Base-by-base conservation (phyloP, 1,139 yeast genomes). In the Taphrina communis region DNA sequence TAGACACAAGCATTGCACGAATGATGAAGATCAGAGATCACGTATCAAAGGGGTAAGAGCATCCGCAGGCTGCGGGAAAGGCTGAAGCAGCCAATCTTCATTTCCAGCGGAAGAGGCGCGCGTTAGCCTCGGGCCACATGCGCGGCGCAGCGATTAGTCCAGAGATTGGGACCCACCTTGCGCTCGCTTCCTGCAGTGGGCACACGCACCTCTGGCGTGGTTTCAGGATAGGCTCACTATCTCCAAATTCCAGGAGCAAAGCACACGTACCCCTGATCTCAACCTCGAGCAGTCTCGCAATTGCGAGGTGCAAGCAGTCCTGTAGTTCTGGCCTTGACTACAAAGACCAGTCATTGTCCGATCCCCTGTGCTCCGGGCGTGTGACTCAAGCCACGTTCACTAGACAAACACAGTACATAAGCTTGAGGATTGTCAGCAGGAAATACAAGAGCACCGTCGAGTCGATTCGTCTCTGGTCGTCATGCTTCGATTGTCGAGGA, bases 51-150 rank as follows among this genome's bases (percentile, higher is more conserved):
- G 9, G 48, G 48, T 19, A 44, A n/a, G 48, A n/a, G 8, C 48
- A 44, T 8, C 48, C 48, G 48, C 8, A 14, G 48, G n/a, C 17
- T 14, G 19, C 19, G n/a, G 8, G 8, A n/a, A 17, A 14, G 48
- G 48, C 48, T 44, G 48, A 44, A 44, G 48, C 48, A 44, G 48
- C 48, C 48, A 44, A 44, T 12, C 8, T n/a, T n/a, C n/a, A 44
- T 44, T 44, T 44, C 8, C 48, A 44, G 48, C 8, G 19, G n/a
- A 44, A 14, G 48, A 44, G n/a, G 48, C 48, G 48, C 19, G n/a
- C 48, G 48, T 44, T 17, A 12, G 19, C 48, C 48, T 44, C 48
- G 48, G 48, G 48, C n/a, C 48, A 44, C 48, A 44, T 44, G 48
- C 42, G 14, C 42, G 42, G 14, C 42, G 11, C 31, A 25, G 31